Conservation (phyloP, 2,329 filamentous ascomycete genomes). For the Pseudocercospora musae region DNA sequence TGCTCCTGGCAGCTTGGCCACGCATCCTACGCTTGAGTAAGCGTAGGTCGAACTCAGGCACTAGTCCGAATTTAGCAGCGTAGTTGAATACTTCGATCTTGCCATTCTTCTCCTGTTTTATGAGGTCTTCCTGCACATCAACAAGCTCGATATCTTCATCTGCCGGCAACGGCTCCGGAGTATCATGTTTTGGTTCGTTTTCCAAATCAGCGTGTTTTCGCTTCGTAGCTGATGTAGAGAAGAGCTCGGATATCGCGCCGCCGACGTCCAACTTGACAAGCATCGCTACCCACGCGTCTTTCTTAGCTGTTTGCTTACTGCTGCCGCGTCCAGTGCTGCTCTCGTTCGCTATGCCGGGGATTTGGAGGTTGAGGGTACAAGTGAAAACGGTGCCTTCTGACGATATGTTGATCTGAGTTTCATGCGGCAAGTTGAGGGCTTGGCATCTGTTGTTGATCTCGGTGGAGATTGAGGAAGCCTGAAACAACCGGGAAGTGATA, state of each 20-base stretch:
- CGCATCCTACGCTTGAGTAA: slow-evolving; percentile 2
- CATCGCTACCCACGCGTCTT: slow-evolving; percentile 12
- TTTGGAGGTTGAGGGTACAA: slow-evolving; percentile 7
- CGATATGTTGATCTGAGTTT: not conserved
- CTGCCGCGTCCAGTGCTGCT: not conserved
- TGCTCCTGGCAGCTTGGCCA: not conserved
- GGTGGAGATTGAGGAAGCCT: not conserved
- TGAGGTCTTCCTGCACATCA: slow-evolving; percentile 16
- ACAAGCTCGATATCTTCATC: slow-evolving; percentile 10
- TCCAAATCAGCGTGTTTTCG: not conserved
- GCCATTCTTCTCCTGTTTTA: slow-evolving; percentile 27
- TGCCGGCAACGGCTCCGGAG: not conserved
- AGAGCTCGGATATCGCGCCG: slow-evolving; percentile 9
- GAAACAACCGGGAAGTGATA: slow-evolving; percentile 3
- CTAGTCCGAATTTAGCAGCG: slow-evolving; percentile 38
- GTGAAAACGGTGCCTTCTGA: not conserved
- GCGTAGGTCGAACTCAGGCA: slow-evolving; percentile 30
- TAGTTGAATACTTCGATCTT: slow-evolving; percentile 41
- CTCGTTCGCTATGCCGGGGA: slow-evolving; percentile 8
- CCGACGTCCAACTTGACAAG: not conserved
- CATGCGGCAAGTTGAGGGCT: not conserved
- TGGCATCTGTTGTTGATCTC: slow-evolving; percentile 7
- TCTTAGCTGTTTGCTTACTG: slow-evolving; percentile 2
- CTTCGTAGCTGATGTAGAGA: slow-evolving; percentile 7
- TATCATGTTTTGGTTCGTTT: not conserved